Evolutionary conservation across 176 grass and related monocot species (phyloP).

Genomic region (Lolium multiflorum): DNA sequence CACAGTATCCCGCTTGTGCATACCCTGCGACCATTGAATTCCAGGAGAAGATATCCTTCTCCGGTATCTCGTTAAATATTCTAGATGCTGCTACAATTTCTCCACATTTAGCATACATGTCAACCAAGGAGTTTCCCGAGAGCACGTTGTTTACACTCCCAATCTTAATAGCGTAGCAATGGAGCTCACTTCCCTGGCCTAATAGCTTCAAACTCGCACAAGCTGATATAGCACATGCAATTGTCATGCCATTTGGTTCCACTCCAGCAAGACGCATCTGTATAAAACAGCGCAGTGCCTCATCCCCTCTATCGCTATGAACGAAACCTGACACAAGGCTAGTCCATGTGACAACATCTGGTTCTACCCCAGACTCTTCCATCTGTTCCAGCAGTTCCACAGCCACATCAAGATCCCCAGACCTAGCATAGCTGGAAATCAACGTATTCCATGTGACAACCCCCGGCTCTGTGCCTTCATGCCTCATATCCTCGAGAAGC

Average conservation of each 20-base stretch:
- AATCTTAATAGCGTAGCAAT: slow-evolving; percentile 65
- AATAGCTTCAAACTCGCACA: slow-evolving; percentile 66
- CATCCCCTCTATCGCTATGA: slow-evolving; percentile 53
- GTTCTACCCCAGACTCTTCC: slow-evolving; percentile 53
- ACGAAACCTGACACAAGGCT: slow-evolving; percentile 76
- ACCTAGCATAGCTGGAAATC: slow-evolving; percentile 64
- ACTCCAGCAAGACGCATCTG: slow-evolving; percentile 63
- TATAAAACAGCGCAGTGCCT: slow-evolving; percentile 61
- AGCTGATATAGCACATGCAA: slow-evolving; percentile 65
- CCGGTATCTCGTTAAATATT: slow-evolving; percentile 61
- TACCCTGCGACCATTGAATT: slow-evolving; percentile 86
- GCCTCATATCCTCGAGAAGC: slow-evolving; percentile 60
- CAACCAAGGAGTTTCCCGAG: slow-evolving; percentile 71
- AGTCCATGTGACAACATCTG: slow-evolving; percentile 81
- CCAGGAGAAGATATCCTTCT: slow-evolving; percentile 84
- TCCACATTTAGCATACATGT: slow-evolving; percentile 80
- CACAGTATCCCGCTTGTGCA: slow-evolving; percentile 65
- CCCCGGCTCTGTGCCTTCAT: slow-evolving; percentile 49
- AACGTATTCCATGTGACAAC: slow-evolving; percentile 70
- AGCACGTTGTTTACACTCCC: slow-evolving; percentile 53
- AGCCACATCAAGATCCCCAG: slow-evolving; percentile 59
- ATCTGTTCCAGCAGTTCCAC: slow-evolving; percentile 64
- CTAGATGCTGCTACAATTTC: slow-evolving; percentile 53
- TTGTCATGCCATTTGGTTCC: slow-evolving; percentile 68
- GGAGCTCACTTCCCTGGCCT: slow-evolving; percentile 63